Evolutionary conservation across 176 grass and related monocot genomes (phyloP).

Genomic region (Cenchrus purpureus): DNA sequence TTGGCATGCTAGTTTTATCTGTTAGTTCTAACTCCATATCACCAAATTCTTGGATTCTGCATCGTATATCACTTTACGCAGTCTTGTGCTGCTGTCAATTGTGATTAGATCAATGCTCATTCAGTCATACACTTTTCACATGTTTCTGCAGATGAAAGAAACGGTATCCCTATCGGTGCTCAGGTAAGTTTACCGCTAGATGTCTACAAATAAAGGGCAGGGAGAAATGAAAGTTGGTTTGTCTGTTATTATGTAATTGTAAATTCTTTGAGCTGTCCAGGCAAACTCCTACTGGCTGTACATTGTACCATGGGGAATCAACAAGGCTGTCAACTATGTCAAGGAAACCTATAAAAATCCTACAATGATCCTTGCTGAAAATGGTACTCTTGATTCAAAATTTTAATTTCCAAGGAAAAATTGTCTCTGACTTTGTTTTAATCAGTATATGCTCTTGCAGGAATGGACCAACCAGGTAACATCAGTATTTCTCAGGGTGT

Average conservation of each 20-base stretch:
- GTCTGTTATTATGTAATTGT: neutral
- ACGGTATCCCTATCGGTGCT: conserved; percentile 60
- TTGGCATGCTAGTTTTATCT: conserved; percentile 69
- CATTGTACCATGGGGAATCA: conserved; percentile 93
- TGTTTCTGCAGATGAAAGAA: conserved; percentile 57
- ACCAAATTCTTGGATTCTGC: conserved; percentile 9
- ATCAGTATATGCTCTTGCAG: conserved; percentile 43
- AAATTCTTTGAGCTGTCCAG: conserved; percentile 45
- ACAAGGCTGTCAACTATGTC: conserved; percentile 89
- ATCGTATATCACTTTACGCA: neutral
- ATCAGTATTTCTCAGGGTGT: conserved; percentile 67
- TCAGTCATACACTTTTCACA: neutral
- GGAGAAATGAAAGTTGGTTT: neutral
- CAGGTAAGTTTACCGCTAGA: conserved; percentile 44
- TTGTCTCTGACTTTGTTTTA: neutral
- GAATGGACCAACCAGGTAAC: conserved; percentile 91
- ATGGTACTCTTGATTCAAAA: conserved; percentile 48
- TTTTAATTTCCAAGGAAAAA: neutral
- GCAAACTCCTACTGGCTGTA: conserved; percentile 88
- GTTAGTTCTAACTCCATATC: conserved; percentile 42
- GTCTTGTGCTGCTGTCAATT: conserved; percentile 1
- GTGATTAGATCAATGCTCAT: neutral
- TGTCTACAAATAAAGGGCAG: neutral
- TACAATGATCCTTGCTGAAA: conserved; percentile 78
- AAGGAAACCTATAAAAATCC: conserved; percentile 83